A percentile compares a stretch with the other conserved stretches of the same genome.
Evolutionary conservation across 441 rosid genomes (phyloP).

Genomic region (Mallotus repandus): DNA sequence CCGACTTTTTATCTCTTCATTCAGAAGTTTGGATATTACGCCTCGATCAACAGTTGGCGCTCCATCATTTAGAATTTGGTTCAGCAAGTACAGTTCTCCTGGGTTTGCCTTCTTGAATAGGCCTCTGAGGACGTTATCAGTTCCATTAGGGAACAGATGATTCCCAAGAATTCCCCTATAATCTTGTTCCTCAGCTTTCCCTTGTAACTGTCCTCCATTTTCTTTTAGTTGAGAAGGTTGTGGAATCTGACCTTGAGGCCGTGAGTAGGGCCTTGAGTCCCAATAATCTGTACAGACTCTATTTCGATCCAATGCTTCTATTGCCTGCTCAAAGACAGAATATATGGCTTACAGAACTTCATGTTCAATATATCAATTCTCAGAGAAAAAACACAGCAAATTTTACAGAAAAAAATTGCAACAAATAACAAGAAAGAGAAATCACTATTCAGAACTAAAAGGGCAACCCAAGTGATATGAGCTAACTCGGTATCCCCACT

Average conservation of each 20-base stretch:
- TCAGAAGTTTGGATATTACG: slow-evolving; percentile 48
- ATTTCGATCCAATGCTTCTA: slow-evolving; percentile 84
- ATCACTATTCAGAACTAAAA: not conserved
- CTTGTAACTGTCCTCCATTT: slow-evolving; percentile 29
- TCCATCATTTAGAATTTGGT: slow-evolving; percentile 41
- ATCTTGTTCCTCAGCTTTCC: slow-evolving; percentile 29
- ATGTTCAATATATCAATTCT: not conserved
- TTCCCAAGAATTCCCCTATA: slow-evolving; percentile 25
- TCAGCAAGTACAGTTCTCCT: slow-evolving; percentile 59
- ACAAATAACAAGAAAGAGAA: not conserved
- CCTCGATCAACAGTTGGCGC: slow-evolving; percentile 37
- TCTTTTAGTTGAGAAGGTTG: slow-evolving; percentile 38
- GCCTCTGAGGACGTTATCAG: slow-evolving; percentile 43
- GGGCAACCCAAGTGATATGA: not conserved
- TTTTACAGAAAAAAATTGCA: not conserved
- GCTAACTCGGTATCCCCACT: too few species aligned
- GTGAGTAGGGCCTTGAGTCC: slow-evolving; percentile 91
- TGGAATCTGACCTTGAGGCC: slow-evolving; percentile 77
- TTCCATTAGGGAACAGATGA: slow-evolving; percentile 34
- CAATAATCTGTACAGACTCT: slow-evolving; percentile 91
- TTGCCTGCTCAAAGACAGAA: slow-evolving; percentile 47
- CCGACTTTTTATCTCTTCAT: slow-evolving; percentile 63
- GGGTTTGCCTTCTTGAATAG: slow-evolving; percentile 74
- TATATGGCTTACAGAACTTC: slow-evolving; percentile 6
- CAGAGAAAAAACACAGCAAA: not conserved